Percentiles rank a stretch among this genome's conserved stretches.
phyloP scores from a whole-genome alignment of 2,329 filamentous ascomycete species.

The Phialophora expanda region DNA sequence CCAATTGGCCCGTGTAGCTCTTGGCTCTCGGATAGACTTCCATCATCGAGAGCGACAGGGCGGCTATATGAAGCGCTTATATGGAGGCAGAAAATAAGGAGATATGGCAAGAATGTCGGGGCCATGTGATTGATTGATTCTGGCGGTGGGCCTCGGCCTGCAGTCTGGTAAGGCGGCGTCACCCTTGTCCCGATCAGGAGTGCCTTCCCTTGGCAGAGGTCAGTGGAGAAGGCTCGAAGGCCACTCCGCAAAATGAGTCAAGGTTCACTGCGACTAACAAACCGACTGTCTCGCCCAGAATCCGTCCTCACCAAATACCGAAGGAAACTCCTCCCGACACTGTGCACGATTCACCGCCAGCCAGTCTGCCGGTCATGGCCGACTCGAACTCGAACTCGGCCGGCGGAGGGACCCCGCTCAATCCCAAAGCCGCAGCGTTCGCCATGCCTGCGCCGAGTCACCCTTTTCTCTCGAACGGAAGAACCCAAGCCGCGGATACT shows the following conservation, averaged over 20 bases:
- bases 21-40: no score
- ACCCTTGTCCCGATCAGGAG: no score
- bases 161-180: no score
- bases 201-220: no score
- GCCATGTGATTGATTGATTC: no score
- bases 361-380: slow-evolving; percentile 17
- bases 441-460: slow-evolving; percentile 28
- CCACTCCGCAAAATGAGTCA: slow-evolving; percentile 11
- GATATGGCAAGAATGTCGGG: no score
- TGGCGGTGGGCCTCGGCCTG: no score
- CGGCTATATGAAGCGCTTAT: no score
- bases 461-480: slow-evolving; percentile 17
- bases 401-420: slow-evolving; percentile 22
- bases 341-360: not conserved
- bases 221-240: not conserved
- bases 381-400: slow-evolving; percentile 22
- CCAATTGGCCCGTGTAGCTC: no score
- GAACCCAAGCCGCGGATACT: slow-evolving; percentile 13
- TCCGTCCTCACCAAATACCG: not conserved
- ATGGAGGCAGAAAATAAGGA: no score
- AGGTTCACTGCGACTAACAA: not conserved
- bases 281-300: not conserved
- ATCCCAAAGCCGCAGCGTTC: slow-evolving; percentile 36
- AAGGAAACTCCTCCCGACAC: not conserved
- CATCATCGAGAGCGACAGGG: no score